Evolutionary conservation across 2,329 filamentous ascomycete species (phyloP).

Genomic region (Clarireedia homoeocarpa): DNA sequence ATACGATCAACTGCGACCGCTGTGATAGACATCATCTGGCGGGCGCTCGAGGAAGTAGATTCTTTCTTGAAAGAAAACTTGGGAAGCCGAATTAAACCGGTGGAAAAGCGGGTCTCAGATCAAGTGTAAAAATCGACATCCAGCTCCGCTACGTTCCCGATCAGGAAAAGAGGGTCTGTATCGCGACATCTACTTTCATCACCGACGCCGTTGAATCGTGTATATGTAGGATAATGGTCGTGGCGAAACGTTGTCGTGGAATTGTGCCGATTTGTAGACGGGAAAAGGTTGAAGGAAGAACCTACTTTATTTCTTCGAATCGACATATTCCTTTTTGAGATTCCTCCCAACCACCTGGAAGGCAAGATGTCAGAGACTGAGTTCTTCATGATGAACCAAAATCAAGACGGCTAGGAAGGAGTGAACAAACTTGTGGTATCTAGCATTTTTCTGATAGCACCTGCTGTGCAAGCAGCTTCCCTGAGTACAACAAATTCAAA

Average conservation of each 20-base stretch:
- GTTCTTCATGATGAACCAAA: neutral
- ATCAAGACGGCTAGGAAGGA: slow-evolving; percentile 5
- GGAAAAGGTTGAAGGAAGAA: slow-evolving; percentile 2
- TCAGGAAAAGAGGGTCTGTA: slow-evolving; percentile 28
- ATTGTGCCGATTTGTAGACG: neutral
- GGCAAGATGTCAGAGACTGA: slow-evolving; percentile 29
- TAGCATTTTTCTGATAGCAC: slow-evolving; percentile 67
- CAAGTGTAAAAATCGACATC: slow-evolving; percentile 50
- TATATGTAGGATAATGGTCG: neutral
- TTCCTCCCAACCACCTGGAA: slow-evolving; percentile 51
- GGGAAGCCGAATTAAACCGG: neutral
- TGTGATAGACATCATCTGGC: no score
- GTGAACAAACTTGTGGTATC: slow-evolving; percentile 51
- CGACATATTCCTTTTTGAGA: slow-evolving; percentile 54
- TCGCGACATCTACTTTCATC: slow-evolving; percentile 26
- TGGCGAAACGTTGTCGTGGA: neutral
- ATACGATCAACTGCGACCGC: neutral
- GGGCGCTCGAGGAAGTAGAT: neutral
- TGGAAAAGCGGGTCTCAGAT: slow-evolving; percentile 41
- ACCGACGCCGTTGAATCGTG: slow-evolving; percentile 18
- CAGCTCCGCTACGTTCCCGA: slow-evolving; percentile 24
- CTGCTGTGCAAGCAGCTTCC: slow-evolving; percentile 61
- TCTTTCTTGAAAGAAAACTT: neutral
- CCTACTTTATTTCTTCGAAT: slow-evolving; percentile 69
- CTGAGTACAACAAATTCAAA: slow-evolving; percentile 71